These are phyloP conservation scores for Aciculosporium take DNA, from an alignment of 2,329 filamentous ascomycete genomes.

Conservation along the genomic window DNA sequence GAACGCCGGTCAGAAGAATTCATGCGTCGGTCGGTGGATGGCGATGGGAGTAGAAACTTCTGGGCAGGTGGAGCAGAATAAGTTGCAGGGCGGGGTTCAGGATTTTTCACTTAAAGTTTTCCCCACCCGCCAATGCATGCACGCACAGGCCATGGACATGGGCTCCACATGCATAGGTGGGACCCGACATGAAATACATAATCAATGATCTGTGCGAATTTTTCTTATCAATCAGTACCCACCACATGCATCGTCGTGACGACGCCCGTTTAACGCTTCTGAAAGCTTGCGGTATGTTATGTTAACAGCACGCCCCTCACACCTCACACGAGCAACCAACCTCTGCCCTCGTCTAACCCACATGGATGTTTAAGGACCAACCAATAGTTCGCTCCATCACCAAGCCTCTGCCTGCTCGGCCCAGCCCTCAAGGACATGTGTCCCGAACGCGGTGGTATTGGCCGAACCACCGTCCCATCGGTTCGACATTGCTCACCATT, in stretches of 20 bases:
- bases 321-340: neutral
- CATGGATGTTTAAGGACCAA: too few relatives aligned
- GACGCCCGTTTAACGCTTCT: neutral
- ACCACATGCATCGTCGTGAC: neutral
- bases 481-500: too few relatives aligned
- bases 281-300: neutral
- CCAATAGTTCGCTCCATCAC: too few relatives aligned
- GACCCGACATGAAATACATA: neutral
- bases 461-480: too few relatives aligned
- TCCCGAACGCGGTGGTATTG: neutral
- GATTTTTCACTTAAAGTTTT: too few relatives aligned
- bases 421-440: too few relatives aligned
- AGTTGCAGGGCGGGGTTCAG: neutral
- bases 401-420: too few relatives aligned
- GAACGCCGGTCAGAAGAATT: neutral
- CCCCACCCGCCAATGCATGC: neutral
- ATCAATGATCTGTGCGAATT: neutral
- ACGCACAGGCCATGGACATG: neutral
- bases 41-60: neutral
- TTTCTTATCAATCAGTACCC: conserved; percentile 2
- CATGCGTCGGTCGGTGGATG: neutral
- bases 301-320: neutral
- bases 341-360: neutral
- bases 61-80: neutral
- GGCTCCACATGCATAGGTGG: neutral